A percentile compares a stretch with the other conserved stretches of the same genome.
Evolutionary conservation across 2,329 filamentous ascomycete genomes (phyloP).

Genomic region (Tolypocladium sp.): DNA sequence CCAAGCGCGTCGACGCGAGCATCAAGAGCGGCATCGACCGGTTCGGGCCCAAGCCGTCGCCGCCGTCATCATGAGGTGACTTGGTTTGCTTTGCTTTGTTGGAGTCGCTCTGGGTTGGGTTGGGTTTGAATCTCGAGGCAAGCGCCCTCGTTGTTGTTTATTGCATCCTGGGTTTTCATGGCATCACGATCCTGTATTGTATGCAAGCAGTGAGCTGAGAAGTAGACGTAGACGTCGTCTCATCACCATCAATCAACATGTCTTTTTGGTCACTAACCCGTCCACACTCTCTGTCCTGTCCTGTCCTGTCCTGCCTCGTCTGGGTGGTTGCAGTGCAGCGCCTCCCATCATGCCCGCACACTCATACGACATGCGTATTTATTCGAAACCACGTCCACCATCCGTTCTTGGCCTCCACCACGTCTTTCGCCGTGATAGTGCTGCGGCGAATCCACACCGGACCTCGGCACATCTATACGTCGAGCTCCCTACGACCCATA

Average conservation of each 20-base stretch:
- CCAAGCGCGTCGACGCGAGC: slow-evolving; percentile 35
- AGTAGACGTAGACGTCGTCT: neutral
- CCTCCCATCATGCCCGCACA: no score
- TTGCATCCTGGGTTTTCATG: neutral
- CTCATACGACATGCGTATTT: neutral
- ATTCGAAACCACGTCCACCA: neutral
- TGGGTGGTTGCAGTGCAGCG: neutral
- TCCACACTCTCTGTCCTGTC: neutral
- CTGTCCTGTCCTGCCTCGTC: neutral
- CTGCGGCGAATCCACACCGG: neutral
- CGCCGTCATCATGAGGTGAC: neutral
- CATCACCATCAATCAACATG: neutral
- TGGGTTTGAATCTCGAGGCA: neutral
- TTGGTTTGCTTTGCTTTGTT: neutral
- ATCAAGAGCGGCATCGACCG: slow-evolving; percentile 37
- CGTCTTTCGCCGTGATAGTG: neutral
- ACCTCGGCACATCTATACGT: neutral
- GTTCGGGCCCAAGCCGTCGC: slow-evolving; percentile 17
- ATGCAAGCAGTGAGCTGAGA: neutral
- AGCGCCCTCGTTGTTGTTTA: neutral
- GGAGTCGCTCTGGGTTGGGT: neutral
- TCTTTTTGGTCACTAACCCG: neutral
- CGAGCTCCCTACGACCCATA: neutral
- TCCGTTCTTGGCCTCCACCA: no score
- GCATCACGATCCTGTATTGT: neutral